phyloP scores from a whole-genome alignment of 768 basidiomycete species.

The Leccinum subgranulosum region DNA sequence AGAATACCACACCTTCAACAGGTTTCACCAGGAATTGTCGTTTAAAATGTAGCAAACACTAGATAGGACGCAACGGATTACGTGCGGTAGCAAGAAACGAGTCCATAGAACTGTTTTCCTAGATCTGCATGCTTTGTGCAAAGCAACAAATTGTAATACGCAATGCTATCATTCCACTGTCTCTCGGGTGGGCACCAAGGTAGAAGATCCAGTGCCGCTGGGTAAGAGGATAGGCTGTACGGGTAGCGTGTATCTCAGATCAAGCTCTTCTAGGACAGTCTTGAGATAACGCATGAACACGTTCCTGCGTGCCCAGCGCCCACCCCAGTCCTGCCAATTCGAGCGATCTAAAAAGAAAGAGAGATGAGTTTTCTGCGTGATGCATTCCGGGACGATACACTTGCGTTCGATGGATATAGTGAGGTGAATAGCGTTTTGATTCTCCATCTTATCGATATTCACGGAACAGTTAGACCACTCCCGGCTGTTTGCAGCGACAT shows the following conservation, averaged over 20 bases:
- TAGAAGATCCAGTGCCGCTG: constrained; percentile 6
- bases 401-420: constrained; percentile 70
- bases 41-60: neutral
- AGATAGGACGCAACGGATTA: neutral
- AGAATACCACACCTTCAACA: constrained; percentile 36
- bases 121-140: neutral
- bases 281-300: constrained; percentile 75
- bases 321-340: constrained; percentile 90
- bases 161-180: neutral
- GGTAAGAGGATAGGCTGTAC: constrained; percentile 67
- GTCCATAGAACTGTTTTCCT: neutral
- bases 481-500: constrained; percentile 59
- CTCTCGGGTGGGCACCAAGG: neutral
- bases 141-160: neutral
- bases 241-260: constrained; percentile 67
- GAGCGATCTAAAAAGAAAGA: constrained; percentile 50
- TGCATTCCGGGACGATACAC: constrained; percentile 22
- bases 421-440: constrained; percentile 66
- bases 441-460: constrained; percentile 80
- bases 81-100: neutral
- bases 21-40: constrained; percentile 9
- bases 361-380: neutral
- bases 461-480: constrained; percentile 68
- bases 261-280: constrained; percentile 67
- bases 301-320: constrained; percentile 70